Evolutionary conservation across 768 basidiomycete genomes (phyloP).

Genomic region (Aureoboletus auriporus): DNA sequence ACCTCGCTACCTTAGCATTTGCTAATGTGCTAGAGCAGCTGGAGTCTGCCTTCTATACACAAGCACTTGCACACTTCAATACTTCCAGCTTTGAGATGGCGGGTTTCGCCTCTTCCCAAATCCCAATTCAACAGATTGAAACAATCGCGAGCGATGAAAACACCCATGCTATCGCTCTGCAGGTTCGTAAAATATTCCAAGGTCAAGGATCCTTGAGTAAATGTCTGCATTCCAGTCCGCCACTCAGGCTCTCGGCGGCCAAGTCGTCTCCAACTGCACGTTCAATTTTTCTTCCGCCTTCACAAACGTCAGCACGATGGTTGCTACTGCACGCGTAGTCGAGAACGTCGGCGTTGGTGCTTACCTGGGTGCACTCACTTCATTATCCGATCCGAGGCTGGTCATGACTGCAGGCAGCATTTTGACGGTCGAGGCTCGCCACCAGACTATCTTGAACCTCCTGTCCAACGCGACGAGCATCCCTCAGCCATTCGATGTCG

Average conservation of each 20-base stretch:
- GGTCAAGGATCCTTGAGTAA: neutral
- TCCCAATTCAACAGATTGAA: slow-evolving; percentile 60
- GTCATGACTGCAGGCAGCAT: slow-evolving; percentile 69
- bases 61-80: slow-evolving; percentile 64
- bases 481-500: slow-evolving; percentile 69
- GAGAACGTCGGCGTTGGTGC: slow-evolving; percentile 75
- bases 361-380: slow-evolving; percentile 69
- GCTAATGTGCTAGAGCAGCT: slow-evolving; percentile 73
- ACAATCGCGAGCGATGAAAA: slow-evolving; percentile 60
- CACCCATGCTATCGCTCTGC: slow-evolving; percentile 52
- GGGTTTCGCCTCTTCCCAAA: slow-evolving; percentile 53
- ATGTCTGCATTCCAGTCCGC: slow-evolving; percentile 31
- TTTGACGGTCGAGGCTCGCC: slow-evolving; percentile 78
- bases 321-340: slow-evolving; percentile 64
- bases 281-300: slow-evolving; percentile 68
- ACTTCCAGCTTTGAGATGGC: slow-evolving; percentile 58
- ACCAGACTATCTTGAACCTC: slow-evolving; percentile 74
- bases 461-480: slow-evolving; percentile 54
- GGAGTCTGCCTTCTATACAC: slow-evolving; percentile 64
- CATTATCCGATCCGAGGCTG: slow-evolving; percentile 56
- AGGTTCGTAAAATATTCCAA: slow-evolving; percentile 33
- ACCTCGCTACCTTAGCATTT: slow-evolving; percentile 47
- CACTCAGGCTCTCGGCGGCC: slow-evolving; percentile 50
- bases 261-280: slow-evolving; percentile 52
- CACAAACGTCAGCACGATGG: slow-evolving; percentile 65